These are phyloP conservation scores for Casuarina glauca DNA, from an alignment of 306 rosid species.

Conservation along the genomic window DNA sequence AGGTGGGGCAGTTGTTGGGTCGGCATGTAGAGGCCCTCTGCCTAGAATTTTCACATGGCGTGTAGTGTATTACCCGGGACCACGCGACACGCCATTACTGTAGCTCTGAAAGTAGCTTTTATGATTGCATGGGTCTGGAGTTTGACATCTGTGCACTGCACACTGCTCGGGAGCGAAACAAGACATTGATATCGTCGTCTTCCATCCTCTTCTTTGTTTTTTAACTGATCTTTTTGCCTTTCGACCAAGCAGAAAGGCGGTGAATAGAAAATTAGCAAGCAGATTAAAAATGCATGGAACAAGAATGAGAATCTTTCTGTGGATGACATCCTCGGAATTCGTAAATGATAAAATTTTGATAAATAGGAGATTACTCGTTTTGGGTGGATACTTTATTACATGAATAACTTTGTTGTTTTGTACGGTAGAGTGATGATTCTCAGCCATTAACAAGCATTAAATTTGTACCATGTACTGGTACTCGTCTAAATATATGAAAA, in stretches of 20 bases:
- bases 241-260: neutral
- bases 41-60: slow-evolving; percentile 13
- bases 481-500: too few relatives aligned
- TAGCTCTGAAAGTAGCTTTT: neutral
- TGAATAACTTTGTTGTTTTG: too few relatives aligned
- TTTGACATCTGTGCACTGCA: neutral
- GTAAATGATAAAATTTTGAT: too few relatives aligned
- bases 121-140: neutral
- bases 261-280: neutral
- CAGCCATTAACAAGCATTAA: too few relatives aligned
- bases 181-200: neutral
- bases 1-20: neutral
- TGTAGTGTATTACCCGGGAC: neutral
- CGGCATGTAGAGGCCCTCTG: too few relatives aligned
- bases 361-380: too few relatives aligned
- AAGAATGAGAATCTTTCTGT: too few relatives aligned
- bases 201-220: neutral
- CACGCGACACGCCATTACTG: neutral
- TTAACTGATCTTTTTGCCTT: neutral
- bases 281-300: neutral
- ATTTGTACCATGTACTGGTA: too few relatives aligned
- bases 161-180: neutral
- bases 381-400: too few relatives aligned
- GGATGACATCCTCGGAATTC: too few relatives aligned
- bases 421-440: too few relatives aligned